Conservation (phyloP, 257 asterid species). For the Gentiana dahurica region DNA sequence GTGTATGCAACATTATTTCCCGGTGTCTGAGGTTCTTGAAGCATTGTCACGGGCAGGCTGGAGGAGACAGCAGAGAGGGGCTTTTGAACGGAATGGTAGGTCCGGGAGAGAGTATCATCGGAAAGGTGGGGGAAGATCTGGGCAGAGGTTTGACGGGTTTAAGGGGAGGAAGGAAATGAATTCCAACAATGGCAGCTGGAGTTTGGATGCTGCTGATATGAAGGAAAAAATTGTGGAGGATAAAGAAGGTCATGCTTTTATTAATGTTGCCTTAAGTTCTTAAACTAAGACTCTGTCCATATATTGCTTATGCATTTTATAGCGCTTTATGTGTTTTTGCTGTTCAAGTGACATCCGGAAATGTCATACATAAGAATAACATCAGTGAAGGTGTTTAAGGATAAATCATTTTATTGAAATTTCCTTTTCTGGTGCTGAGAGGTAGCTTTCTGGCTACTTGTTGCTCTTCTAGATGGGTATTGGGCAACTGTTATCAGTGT, state of each 20-base stretch:
- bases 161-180: conserved; percentile 22
- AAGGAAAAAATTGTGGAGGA: conserved; percentile 18
- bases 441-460: too few species aligned
- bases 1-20: conserved; percentile 86
- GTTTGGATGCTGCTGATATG: conserved; percentile 16
- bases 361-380: too few species aligned
- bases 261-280: background rate
- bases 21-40: conserved; percentile 64
- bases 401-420: too few species aligned
- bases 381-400: too few species aligned
- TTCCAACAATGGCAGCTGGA: conserved; percentile 4
- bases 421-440: too few species aligned
- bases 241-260: background rate
- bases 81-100: conserved; percentile 35
- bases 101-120: conserved; percentile 40
- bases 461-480: too few species aligned
- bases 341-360: too few species aligned
- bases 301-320: background rate
- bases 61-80: conserved; percentile 53
- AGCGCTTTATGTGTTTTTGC: too few species aligned
- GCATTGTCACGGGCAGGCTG: conserved; percentile 63
- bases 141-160: conserved; percentile 31
- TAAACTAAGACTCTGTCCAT: background rate
- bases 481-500: too few species aligned
- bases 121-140: conserved; percentile 44